A percentile compares a stretch with the other conserved stretches of the same genome.
phyloP scores from a whole-genome alignment of 1,284 basidiomycete species.

The Ustilago hordei region DNA sequence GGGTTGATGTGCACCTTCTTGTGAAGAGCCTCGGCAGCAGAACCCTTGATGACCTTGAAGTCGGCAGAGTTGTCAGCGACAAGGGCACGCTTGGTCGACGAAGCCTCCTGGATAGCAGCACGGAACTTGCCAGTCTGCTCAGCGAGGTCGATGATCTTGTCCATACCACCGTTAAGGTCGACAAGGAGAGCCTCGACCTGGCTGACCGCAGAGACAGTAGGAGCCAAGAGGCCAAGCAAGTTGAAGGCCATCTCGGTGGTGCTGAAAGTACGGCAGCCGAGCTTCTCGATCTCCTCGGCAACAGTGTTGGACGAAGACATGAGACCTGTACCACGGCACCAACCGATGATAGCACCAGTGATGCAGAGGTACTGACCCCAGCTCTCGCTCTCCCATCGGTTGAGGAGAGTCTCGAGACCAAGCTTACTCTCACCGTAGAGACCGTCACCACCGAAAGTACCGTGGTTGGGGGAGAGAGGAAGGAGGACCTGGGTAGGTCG shows the following conservation, averaged over 20 bases:
- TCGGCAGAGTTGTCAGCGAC: constrained; percentile 93
- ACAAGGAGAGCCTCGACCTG: constrained; percentile 98
- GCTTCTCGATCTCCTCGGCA: constrained; percentile 90
- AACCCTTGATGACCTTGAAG: constrained; percentile 90
- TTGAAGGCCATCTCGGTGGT: constrained; percentile 99
- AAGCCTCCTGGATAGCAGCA: constrained; percentile 79
- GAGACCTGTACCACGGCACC: constrained; percentile 85
- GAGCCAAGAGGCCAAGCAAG: constrained; percentile 96
- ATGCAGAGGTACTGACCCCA: constrained; percentile 99
- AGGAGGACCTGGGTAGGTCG: constrained; percentile 97
- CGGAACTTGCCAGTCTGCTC: constrained; percentile 75
- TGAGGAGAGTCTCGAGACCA: constrained; percentile 95
- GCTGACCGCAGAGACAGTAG: constrained; percentile 99
- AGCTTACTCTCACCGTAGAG: constrained; percentile 99
- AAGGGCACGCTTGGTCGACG: constrained; percentile 90
- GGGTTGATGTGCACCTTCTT: constrained; percentile 93
- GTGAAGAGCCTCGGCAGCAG: constrained; percentile 90
- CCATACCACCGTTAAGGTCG: constrained; percentile 81
- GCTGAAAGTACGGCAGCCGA: constrained; percentile 96
- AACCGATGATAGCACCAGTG: constrained; percentile 97
- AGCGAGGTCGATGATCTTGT: constrained; percentile 72
- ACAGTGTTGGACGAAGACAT: constrained; percentile 96
- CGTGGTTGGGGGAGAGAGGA: constrained; percentile 96
- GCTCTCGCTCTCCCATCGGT: constrained; percentile 91
- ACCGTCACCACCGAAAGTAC: constrained; percentile 96